These are phyloP conservation scores for Hura crepitans DNA, from an alignment of 441 rosid genomes.

Conservation along the genomic window DNA sequence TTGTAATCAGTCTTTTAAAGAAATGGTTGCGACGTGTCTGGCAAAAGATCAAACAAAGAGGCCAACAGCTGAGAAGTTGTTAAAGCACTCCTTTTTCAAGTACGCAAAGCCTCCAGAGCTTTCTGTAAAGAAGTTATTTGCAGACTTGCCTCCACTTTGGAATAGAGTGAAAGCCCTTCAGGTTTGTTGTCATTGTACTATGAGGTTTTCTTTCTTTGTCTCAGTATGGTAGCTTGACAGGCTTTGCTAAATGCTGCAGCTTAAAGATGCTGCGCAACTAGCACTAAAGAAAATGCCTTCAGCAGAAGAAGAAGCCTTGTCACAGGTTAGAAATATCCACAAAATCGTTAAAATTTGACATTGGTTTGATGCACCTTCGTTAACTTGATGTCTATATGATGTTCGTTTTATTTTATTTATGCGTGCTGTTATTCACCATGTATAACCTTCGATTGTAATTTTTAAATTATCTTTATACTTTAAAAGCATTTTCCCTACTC, in stretches of 20 bases:
- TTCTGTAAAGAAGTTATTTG: slow-evolving; percentile 67
- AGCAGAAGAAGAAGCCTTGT: slow-evolving; percentile 86
- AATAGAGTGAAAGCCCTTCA: slow-evolving; percentile 90
- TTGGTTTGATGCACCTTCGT: background rate
- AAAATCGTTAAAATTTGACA: background rate
- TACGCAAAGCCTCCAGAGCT: slow-evolving; percentile 84
- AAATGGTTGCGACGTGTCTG: slow-evolving; percentile 99
- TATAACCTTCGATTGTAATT: background rate
- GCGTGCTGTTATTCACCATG: background rate
- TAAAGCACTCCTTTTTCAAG: slow-evolving; percentile 90
- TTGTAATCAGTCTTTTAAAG: slow-evolving; percentile 98
- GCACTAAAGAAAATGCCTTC: slow-evolving; percentile 89
- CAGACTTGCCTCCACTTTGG: slow-evolving; percentile 87
- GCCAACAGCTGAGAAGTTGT: slow-evolving; percentile 92
- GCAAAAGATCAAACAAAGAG: slow-evolving; percentile 98
- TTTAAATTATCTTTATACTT: background rate
- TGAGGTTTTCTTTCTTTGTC: slow-evolving; percentile 17
- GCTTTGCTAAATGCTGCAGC: slow-evolving; percentile 44
- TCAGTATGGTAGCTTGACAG: slow-evolving; percentile 20
- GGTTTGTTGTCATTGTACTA: slow-evolving; percentile 41
- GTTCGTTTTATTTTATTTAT: background rate
- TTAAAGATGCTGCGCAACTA: slow-evolving; percentile 91
- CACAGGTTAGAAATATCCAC: slow-evolving; percentile 54
- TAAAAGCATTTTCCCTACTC: background rate
- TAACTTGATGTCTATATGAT: slow-evolving; percentile 1